Evolutionary conservation across 371 early-diverging fungal species (phyloP).

Genomic region (Haplosporangium sp.): DNA sequence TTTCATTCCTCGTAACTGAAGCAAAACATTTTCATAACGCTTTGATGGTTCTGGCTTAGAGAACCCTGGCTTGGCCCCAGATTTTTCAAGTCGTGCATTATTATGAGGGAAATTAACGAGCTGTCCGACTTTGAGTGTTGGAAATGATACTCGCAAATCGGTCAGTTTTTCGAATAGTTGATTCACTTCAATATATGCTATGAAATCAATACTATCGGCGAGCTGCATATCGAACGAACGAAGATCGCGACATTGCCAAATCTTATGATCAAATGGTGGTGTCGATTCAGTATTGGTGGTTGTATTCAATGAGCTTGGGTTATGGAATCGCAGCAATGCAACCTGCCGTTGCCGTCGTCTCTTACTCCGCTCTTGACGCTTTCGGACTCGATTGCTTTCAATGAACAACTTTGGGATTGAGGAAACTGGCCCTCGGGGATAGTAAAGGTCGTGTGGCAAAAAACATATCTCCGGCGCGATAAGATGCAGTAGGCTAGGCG

Average conservation of each 20-base stretch:
- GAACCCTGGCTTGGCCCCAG: background rate
- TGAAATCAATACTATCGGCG: background rate
- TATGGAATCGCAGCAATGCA: conserved; percentile 16
- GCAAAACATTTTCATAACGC: conserved; percentile 11
- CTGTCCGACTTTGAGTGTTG: conserved; percentile 17
- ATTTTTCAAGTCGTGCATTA: background rate
- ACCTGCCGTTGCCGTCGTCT: conserved; percentile 12
- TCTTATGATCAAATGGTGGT: background rate
- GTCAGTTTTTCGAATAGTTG: conserved; percentile 21
- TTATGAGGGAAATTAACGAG: background rate
- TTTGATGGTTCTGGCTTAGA: background rate
- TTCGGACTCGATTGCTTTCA: conserved; percentile 6
- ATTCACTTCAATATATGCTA: conserved; percentile 7
- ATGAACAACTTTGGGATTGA: too few relatives aligned
- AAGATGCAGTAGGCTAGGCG: too few relatives aligned
- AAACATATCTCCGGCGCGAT: too few relatives aligned
- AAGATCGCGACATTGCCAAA: conserved; percentile 27
- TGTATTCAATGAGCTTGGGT: background rate
- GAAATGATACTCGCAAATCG: background rate
- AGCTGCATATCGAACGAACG: conserved; percentile 11
- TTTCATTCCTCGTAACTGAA: conserved; percentile 1
- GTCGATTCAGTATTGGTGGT: background rate
- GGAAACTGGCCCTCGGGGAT: too few relatives aligned
- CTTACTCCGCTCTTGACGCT: conserved; percentile 9
- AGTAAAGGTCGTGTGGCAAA: too few relatives aligned